phyloP scores from a whole-genome alignment of 2,329 filamentous ascomycete genomes.

The Lecanicillium sp. region DNA sequence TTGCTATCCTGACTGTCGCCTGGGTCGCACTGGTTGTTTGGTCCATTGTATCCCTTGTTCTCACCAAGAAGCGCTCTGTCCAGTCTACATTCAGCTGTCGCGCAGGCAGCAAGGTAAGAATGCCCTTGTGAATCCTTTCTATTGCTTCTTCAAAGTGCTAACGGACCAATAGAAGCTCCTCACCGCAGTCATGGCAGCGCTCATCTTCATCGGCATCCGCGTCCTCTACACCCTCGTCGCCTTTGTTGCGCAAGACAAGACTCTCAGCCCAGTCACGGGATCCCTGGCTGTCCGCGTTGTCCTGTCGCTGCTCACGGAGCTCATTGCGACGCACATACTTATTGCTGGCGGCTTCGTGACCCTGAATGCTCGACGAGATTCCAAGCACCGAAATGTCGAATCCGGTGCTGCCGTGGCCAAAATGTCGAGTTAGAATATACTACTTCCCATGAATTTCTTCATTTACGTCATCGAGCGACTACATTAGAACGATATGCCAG shows the following conservation, averaged over 20 bases:
- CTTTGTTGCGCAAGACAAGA: conserved; percentile 3
- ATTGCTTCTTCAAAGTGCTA: not conserved
- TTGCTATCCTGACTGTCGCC: conserved; percentile 1
- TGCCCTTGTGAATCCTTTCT: not conserved
- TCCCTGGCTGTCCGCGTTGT: conserved; percentile 2
- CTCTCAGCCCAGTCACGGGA: conserved; percentile 1
- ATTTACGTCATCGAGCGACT: no score
- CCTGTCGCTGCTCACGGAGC: conserved; percentile 3
- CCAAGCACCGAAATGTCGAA: not conserved
- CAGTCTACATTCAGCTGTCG: not conserved
- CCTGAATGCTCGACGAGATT: not conserved
- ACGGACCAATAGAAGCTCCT: not conserved
- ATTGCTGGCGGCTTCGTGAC: conserved; percentile 1
- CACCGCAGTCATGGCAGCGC: not conserved
- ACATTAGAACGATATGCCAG: no score
- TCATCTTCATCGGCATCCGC: conserved; percentile 6
- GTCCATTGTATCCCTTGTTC: not conserved
- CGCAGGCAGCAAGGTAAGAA: conserved; percentile 3
- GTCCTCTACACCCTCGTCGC: conserved; percentile 6
- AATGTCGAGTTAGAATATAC: not conserved
- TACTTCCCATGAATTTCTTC: not conserved
- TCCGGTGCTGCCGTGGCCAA: not conserved
- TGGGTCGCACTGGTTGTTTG: conserved; percentile 4
- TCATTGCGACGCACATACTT: conserved; percentile 1
- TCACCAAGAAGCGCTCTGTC: not conserved